Conservation (phyloP, 148 eudicot species). For the Diospyros lotus region DNA sequence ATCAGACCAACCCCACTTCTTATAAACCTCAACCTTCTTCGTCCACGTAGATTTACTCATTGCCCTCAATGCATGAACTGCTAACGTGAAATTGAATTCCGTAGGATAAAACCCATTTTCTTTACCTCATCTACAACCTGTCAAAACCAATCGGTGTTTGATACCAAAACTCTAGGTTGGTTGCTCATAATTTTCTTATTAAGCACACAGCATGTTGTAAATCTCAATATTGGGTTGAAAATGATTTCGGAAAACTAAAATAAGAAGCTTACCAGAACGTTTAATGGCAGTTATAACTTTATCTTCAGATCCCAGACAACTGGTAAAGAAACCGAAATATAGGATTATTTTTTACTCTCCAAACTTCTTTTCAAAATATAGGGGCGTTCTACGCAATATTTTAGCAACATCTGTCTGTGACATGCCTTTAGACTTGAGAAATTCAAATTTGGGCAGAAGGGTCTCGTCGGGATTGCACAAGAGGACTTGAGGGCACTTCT, state of each 20-base stretch:
- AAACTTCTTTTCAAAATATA: neutral
- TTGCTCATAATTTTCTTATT: neutral
- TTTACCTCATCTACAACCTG: conserved; percentile 9
- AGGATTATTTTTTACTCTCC: conserved; percentile 8
- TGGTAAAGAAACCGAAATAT: neutral
- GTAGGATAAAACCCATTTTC: conserved; percentile 14
- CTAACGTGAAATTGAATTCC: neutral
- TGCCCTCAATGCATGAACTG: neutral
- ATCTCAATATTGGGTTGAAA: conserved; percentile 11
- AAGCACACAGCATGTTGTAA: conserved; percentile 6
- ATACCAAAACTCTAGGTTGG: conserved; percentile 1
- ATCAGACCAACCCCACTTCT: conserved; percentile 25
- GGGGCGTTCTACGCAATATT: neutral
- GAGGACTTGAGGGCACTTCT: neutral
- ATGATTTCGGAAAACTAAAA: neutral
- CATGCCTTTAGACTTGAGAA: conserved; percentile 14
- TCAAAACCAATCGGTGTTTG: neutral
- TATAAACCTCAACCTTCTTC: conserved; percentile 17
- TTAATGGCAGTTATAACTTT: neutral
- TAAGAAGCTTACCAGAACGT: neutral
- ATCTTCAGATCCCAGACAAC: neutral
- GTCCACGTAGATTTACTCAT: conserved; percentile 10
- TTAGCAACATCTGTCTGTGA: neutral
- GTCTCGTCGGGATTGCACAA: conserved; percentile 6
- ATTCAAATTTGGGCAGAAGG: conserved; percentile 17